phyloP scores from a whole-genome alignment of 2,329 filamentous ascomycete genomes.

The Fusarium sp. region DNA sequence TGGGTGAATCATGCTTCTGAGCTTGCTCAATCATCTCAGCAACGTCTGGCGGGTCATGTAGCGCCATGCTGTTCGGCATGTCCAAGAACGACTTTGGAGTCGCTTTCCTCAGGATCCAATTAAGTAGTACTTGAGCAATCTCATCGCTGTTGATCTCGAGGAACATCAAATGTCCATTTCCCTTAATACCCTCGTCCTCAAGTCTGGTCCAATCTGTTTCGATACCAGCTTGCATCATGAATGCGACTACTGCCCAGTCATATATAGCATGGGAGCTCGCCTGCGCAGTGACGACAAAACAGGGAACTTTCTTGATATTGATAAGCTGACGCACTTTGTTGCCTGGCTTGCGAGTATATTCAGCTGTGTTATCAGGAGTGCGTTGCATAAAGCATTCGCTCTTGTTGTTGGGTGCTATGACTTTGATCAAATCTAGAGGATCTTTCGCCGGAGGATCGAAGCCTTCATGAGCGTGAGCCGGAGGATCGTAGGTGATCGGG shows the following conservation, averaged over 20 bases:
- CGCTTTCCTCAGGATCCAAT: conserved; percentile 52
- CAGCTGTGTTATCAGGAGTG: background rate
- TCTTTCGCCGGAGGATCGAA: conserved; percentile 11
- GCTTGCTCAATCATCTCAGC: background rate
- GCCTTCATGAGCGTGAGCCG: conserved; percentile 35
- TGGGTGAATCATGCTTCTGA: background rate
- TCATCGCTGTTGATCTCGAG: conserved; percentile 64
- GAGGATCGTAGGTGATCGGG: conserved; percentile 58
- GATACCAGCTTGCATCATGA: conserved; percentile 65
- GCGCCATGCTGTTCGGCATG: background rate
- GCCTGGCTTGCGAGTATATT: background rate
- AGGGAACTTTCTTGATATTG: conserved; percentile 61
- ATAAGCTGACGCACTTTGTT: conserved; percentile 54
- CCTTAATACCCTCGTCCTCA: conserved; percentile 57
- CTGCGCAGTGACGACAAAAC: conserved; percentile 64
- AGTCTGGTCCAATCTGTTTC: conserved; percentile 59
- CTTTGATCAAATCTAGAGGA: conserved; percentile 33
- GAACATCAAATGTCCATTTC: conserved; percentile 69
- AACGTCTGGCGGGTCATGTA: conserved; percentile 7
- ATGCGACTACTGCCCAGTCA: conserved; percentile 66
- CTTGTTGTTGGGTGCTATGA: conserved; percentile 17
- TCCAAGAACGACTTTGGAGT: background rate
- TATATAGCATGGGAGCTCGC: conserved; percentile 66
- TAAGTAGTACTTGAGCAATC: conserved; percentile 54
- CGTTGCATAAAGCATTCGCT: conserved; percentile 44